Percentiles rank a stretch among this genome's conserved stretches.
These are phyloP conservation scores for Phytophthora cryptogea DNA, from an alignment of 352 stramenopile genomes.

Conservation along the genomic window DNA sequence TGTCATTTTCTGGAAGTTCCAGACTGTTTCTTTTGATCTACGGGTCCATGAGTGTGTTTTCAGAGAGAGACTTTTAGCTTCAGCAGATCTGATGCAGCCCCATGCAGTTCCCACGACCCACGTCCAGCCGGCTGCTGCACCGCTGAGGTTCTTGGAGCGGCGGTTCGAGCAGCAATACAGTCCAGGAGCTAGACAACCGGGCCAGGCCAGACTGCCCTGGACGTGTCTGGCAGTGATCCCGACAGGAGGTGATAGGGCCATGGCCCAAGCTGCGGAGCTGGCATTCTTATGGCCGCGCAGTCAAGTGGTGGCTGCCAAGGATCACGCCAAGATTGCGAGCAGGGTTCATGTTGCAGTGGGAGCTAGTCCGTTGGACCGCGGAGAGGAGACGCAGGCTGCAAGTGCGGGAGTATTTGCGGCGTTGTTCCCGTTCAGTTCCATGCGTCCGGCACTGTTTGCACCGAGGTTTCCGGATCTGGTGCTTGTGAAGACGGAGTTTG, in stretches of 20 bases:
- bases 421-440: conserved; percentile 36
- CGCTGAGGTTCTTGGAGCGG: conserved; percentile 57
- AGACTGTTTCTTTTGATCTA: conserved; percentile 51
- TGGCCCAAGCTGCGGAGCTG: conserved; percentile 43
- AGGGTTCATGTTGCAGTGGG: conserved; percentile 52
- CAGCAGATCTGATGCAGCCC: conserved; percentile 30
- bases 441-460: conserved; percentile 44
- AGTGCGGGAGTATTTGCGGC: conserved; percentile 40
- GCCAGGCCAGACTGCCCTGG: conserved; percentile 51
- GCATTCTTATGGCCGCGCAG: conserved; percentile 61
- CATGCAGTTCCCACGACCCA: conserved; percentile 15
- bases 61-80: conserved; percentile 52
- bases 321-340: conserved; percentile 41
- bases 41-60: conserved; percentile 75
- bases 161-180: conserved; percentile 66
- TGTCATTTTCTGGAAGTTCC: conserved; percentile 53
- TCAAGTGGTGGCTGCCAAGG: conserved; percentile 42
- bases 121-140: conserved; percentile 24
- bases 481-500: conserved; percentile 69
- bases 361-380: conserved; percentile 21
- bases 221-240: conserved; percentile 66
- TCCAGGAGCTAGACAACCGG: conserved; percentile 28
- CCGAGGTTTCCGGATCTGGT: conserved; percentile 60
- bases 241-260: conserved; percentile 32
- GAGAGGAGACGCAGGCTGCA: conserved; percentile 14